phyloP scores from a whole-genome alignment of 2,329 filamentous ascomycete species.

The Sclerotinia subarctica region DNA sequence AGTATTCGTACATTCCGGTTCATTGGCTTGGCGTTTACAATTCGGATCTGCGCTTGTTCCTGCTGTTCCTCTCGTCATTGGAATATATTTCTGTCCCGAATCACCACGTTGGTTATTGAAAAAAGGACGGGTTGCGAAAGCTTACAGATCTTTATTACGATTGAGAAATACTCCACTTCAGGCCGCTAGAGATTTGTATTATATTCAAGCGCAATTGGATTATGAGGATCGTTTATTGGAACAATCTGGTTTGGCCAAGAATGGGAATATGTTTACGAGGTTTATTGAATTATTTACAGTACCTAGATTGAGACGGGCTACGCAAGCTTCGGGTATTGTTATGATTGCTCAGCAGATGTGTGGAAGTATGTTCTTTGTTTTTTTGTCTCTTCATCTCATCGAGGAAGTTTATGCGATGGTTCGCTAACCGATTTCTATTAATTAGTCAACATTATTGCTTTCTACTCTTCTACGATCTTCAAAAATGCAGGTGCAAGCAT shows the following conservation, averaged over 20 bases:
- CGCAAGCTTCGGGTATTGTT: slow-evolving; percentile 71
- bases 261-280: slow-evolving; percentile 52
- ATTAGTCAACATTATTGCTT: slow-evolving; percentile 64
- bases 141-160: slow-evolving; percentile 53
- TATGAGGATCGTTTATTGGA: slow-evolving; percentile 43
- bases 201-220: slow-evolving; percentile 52
- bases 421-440: not conserved
- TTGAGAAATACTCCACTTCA: slow-evolving; percentile 58
- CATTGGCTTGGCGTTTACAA: slow-evolving; percentile 61
- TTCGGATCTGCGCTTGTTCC: slow-evolving; percentile 64
- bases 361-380: slow-evolving; percentile 18
- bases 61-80: slow-evolving; percentile 56
- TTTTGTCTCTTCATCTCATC: slow-evolving; percentile 38
- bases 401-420: not conserved
- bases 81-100: slow-evolving; percentile 60
- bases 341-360: slow-evolving; percentile 47
- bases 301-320: slow-evolving; percentile 67
- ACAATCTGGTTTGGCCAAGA: slow-evolving; percentile 37
- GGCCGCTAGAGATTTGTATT: slow-evolving; percentile 61
- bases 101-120: slow-evolving; percentile 66
- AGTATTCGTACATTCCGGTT: slow-evolving; percentile 57
- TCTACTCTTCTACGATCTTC: slow-evolving; percentile 68
- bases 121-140: slow-evolving; percentile 52
- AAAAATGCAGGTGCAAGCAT: slow-evolving; percentile 53
- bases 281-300: slow-evolving; percentile 67